A percentile compares a stretch with the other conserved stretches of the same genome.
Evolutionary conservation across 768 basidiomycete species (phyloP).

Genomic region (Phaeolepiota aurea): DNA sequence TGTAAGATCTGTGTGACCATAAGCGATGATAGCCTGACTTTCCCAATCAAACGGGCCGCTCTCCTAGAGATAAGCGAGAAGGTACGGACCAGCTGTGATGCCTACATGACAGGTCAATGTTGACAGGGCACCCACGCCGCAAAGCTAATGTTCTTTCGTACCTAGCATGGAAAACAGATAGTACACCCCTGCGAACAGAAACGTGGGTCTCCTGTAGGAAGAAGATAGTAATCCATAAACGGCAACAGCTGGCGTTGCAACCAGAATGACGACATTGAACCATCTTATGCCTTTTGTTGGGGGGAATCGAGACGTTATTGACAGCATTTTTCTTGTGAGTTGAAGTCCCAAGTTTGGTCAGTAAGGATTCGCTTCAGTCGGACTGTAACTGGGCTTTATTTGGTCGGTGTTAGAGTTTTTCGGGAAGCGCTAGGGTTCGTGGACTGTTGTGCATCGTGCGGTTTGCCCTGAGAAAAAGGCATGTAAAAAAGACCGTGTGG

Average conservation of each 20-base stretch:
- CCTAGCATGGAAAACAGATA: slow-evolving; percentile 88
- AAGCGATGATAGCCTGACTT: slow-evolving; percentile 68
- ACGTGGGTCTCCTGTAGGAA: slow-evolving; percentile 39
- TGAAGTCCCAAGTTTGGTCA: not conserved
- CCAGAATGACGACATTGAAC: slow-evolving; percentile 70
- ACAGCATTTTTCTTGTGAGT: not conserved
- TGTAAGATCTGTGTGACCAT: slow-evolving; percentile 82
- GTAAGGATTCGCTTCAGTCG: not conserved
- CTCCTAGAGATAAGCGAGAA: slow-evolving; percentile 4
- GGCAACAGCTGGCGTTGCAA: slow-evolving; percentile 62
- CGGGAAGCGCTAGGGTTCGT: not conserved
- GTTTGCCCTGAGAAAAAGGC: not conserved
- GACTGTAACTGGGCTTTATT: not conserved
- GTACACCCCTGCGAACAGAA: slow-evolving; percentile 55
- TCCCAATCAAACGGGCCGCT: slow-evolving; percentile 1
- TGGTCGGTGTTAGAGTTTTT: not conserved
- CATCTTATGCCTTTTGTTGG: slow-evolving; percentile 52
- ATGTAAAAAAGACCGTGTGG: not conserved
- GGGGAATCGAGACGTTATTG: slow-evolving; percentile 29
- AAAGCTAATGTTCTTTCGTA: slow-evolving; percentile 18
- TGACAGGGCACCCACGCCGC: slow-evolving; percentile 8
- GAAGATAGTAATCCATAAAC: slow-evolving; percentile 57
- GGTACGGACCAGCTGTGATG: slow-evolving; percentile 33
- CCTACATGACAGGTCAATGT: slow-evolving; percentile 7
- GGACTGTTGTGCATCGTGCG: not conserved